These are phyloP conservation scores for Ogataea saltuana DNA, from an alignment of 805 yeast genomes.

Conservation along the genomic window DNA sequence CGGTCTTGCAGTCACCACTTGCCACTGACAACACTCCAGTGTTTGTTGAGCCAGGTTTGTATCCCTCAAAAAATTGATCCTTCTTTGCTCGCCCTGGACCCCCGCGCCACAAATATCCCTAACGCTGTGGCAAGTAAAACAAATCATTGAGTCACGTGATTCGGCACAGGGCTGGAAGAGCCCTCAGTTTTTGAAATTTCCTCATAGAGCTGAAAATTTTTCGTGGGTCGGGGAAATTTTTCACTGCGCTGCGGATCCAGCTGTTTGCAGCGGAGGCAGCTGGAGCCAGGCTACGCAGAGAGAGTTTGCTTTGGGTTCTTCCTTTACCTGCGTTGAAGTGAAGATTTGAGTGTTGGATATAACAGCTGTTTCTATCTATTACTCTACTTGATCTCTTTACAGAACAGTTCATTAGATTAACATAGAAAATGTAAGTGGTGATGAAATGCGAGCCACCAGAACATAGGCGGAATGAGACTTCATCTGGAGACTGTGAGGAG, in stretches of 20 bases:
- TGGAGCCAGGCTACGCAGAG: slow-evolving; percentile 5
- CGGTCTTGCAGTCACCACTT: too few relatives aligned
- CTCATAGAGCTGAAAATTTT: slow-evolving; percentile 11
- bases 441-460: neutral
- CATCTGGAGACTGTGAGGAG: too few relatives aligned
- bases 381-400: too few relatives aligned
- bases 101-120: slow-evolving; percentile 3
- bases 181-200: slow-evolving; percentile 6
- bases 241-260: slow-evolving; percentile 1
- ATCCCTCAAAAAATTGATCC: slow-evolving; percentile 3
- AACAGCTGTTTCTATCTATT: too few relatives aligned
- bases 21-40: too few relatives aligned
- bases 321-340: neutral
- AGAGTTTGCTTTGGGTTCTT: slow-evolving; percentile 9
- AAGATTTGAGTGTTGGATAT: neutral
- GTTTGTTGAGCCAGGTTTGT: neutral
- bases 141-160: slow-evolving; percentile 7
- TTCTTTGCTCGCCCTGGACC: neutral
- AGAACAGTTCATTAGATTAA: slow-evolving; percentile 8
- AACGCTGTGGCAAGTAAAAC: neutral
- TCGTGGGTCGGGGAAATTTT: slow-evolving; percentile 8
- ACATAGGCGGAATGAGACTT: too few relatives aligned
- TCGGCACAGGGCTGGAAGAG: neutral
- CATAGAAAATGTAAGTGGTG: slow-evolving; percentile 18
- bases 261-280: slow-evolving; percentile 1